A percentile compares a stretch with the other conserved stretches of the same genome.
Evolutionary conservation across 2,329 filamentous ascomycete species (phyloP).

Genomic region (Dothideomycetidae sp.): DNA sequence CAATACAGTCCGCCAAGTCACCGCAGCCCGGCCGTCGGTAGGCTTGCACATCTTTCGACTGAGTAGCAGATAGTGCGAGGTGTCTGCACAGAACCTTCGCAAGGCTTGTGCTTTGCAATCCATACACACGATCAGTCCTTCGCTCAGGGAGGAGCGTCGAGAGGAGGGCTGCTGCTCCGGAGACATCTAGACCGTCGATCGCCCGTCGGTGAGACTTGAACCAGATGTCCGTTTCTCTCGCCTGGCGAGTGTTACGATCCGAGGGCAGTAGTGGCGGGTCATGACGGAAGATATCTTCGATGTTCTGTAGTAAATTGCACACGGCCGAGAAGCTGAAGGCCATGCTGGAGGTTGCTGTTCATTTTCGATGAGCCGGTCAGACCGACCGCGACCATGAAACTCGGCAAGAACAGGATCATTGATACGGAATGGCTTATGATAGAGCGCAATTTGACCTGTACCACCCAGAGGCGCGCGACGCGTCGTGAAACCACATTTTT

Average conservation of each 20-base stretch:
- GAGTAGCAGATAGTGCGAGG: constrained; percentile 48
- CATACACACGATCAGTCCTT: constrained; percentile 65
- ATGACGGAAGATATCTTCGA: constrained; percentile 39
- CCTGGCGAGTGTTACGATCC: constrained; percentile 16
- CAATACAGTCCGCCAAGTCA: constrained; percentile 60
- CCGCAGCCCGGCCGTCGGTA: constrained; percentile 46
- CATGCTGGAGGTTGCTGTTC: constrained; percentile 34
- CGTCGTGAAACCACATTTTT: too few relatives aligned
- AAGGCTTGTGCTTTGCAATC: constrained; percentile 47
- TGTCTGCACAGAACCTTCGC: constrained; percentile 53
- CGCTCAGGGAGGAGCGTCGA: constrained; percentile 64
- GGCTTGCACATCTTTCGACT: constrained; percentile 45
- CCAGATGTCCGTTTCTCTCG: constrained; percentile 46
- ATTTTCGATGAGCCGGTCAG: too few relatives aligned
- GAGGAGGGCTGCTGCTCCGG: constrained; percentile 47
- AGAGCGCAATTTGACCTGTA: too few relatives aligned
- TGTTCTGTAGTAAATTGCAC: constrained; percentile 57
- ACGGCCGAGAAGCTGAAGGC: constrained; percentile 54
- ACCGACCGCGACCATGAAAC: neutral
- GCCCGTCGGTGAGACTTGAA: constrained; percentile 47
- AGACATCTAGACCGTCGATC: constrained; percentile 43
- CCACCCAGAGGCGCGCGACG: too few relatives aligned
- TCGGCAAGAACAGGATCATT: neutral
- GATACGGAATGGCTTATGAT: too few relatives aligned
- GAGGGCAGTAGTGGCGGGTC: constrained; percentile 27